Evolutionary conservation across 305 asterid genomes (phyloP).

Genomic region (Solanum hybrid): DNA sequence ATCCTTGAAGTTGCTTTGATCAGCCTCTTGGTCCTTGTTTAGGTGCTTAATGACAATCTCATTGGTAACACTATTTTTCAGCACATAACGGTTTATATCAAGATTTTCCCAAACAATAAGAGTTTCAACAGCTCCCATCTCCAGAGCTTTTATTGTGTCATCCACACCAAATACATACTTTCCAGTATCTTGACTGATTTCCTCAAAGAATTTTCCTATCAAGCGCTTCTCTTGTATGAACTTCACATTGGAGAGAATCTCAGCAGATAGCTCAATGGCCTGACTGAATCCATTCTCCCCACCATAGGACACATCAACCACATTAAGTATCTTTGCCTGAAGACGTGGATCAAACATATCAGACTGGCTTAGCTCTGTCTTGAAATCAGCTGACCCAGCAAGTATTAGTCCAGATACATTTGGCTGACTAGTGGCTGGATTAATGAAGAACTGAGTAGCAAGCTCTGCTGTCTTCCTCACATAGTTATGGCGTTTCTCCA

Average conservation of each 20-base stretch:
- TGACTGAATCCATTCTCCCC: slow-evolving; percentile 40
- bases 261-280: slow-evolving; percentile 34
- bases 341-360: slow-evolving; percentile 39
- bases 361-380: slow-evolving; percentile 38
- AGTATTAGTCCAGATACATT: slow-evolving; percentile 34
- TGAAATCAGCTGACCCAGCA: slow-evolving; percentile 42
- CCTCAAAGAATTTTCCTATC: slow-evolving; percentile 37
- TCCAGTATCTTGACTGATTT: slow-evolving; percentile 37
- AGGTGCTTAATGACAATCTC: slow-evolving; percentile 28
- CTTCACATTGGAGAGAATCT: slow-evolving; percentile 32
- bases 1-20: slow-evolving; percentile 30
- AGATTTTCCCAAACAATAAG: slow-evolving; percentile 39
- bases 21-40: slow-evolving; percentile 33
- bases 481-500: slow-evolving; percentile 40
- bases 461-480: slow-evolving; percentile 36
- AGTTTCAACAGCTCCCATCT: slow-evolving; percentile 41
- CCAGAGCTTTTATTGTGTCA: slow-evolving; percentile 32
- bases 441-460: slow-evolving; percentile 33
- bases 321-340: slow-evolving; percentile 31
- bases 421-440: slow-evolving; percentile 38
- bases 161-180: slow-evolving; percentile 41
- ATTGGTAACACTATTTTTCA: slow-evolving; percentile 16
- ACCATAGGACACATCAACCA: slow-evolving; percentile 37
- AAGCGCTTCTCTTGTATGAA: slow-evolving; percentile 31
- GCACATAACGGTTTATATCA: slow-evolving; percentile 24